Evolutionary conservation across 192 early-diverging fungal species (phyloP).

Genomic region (Coemansia asiatica): DNA sequence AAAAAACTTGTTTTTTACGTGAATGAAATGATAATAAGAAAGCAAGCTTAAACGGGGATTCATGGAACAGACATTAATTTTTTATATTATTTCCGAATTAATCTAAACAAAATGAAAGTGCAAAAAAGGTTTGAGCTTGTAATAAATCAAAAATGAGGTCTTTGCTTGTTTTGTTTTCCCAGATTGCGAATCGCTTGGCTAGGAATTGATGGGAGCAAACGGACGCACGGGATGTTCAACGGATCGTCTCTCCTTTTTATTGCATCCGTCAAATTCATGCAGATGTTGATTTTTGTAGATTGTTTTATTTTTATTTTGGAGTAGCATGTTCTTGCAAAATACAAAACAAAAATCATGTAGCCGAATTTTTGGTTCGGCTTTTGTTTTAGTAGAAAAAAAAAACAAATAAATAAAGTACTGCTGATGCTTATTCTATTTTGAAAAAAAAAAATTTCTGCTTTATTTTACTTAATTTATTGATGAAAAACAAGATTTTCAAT

Average conservation of each 20-base stretch:
- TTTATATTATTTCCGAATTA: too few relatives aligned
- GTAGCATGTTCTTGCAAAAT: not conserved
- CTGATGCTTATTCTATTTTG: not conserved
- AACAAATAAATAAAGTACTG: too few relatives aligned
- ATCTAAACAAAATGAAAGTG: too few relatives aligned
- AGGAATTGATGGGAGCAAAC: not conserved
- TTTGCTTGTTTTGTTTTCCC: not conserved
- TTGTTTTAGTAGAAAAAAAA: not conserved
- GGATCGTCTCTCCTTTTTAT: not conserved
- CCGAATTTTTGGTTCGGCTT: not conserved
- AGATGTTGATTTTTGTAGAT: not conserved
- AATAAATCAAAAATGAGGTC: not conserved
- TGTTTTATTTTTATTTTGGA: not conserved
- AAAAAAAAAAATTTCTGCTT: not conserved
- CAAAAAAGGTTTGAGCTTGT: too few relatives aligned
- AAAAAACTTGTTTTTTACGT: not conserved
- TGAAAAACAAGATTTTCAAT: not conserved
- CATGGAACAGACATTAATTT: too few relatives aligned
- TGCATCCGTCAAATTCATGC: not conserved
- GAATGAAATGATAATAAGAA: not conserved
- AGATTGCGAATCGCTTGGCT: not conserved
- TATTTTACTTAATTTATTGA: not conserved
- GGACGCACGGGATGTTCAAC: not conserved
- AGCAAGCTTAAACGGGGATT: not conserved
- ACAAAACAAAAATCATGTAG: not conserved